Conservation (phyloP, 257 asterid genomes). For the Solanum medicagineum region DNA sequence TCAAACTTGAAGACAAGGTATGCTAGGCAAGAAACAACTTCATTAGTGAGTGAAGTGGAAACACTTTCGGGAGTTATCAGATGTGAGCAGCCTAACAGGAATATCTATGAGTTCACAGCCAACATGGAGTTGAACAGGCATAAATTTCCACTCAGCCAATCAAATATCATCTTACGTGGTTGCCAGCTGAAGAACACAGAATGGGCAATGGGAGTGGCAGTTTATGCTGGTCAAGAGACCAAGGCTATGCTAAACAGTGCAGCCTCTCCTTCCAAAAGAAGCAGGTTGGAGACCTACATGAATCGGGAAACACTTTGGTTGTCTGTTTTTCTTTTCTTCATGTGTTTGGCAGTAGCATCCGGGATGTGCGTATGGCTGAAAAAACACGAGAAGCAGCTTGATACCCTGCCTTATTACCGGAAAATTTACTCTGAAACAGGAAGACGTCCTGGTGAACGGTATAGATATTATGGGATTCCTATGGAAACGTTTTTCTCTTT, state of each 20-base stretch:
- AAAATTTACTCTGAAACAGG: conserved; percentile 46
- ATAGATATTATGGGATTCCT: conserved; percentile 79
- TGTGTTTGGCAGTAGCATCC: conserved; percentile 76
- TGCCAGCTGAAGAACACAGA: conserved; percentile 97
- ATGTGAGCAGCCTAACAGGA: conserved; percentile 95
- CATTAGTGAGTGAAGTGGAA: conserved; percentile 49
- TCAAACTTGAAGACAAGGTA: conserved; percentile 97
- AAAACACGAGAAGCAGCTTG: conserved; percentile 53
- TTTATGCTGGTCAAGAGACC: conserved; percentile 95
- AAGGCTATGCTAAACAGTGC: conserved; percentile 98
- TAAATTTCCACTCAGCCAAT: conserved; percentile 69
- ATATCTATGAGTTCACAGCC: conserved; percentile 91
- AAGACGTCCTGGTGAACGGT: conserved; percentile 38
- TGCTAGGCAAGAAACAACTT: conserved; percentile 94
- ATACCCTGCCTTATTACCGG: conserved; percentile 80
- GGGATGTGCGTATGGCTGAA: conserved; percentile 95
- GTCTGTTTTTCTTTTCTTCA: conserved; percentile 71
- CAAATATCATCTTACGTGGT: conserved; percentile 90
- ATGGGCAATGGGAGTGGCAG: conserved; percentile 92
- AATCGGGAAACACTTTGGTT: conserved; percentile 91
- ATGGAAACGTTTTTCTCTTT: conserved; percentile 91
- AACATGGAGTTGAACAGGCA: conserved; percentile 79
- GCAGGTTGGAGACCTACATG: conserved; percentile 94
- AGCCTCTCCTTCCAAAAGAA: conserved; percentile 78
- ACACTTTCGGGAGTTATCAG: conserved; percentile 59